phyloP scores from a whole-genome alignment of 495 filamentous ascomycete species.

The Sporormia fimetaria region DNA sequence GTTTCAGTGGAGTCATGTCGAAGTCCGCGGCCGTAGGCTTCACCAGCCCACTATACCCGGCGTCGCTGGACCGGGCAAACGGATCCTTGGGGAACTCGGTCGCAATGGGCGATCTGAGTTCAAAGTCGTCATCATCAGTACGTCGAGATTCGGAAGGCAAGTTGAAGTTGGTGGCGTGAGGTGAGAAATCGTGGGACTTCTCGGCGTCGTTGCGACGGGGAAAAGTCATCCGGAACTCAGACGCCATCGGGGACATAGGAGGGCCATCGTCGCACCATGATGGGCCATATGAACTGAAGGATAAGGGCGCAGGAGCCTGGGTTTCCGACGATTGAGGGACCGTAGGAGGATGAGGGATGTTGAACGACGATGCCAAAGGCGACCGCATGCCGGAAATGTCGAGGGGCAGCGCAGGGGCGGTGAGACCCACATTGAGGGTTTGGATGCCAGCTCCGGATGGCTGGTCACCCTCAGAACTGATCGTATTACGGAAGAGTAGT shows the following conservation, averaged over 20 bases:
- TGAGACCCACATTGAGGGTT: not conserved
- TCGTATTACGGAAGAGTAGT: slow-evolving; percentile 11
- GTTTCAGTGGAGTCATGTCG: slow-evolving; percentile 25
- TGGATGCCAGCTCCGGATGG: not conserved
- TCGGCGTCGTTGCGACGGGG: slow-evolving; percentile 21
- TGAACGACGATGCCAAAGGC: slow-evolving; percentile 7
- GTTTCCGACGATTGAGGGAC: not conserved
- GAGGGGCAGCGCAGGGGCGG: not conserved
- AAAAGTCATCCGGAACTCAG: slow-evolving; percentile 31
- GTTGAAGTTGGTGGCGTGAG: slow-evolving; percentile 25
- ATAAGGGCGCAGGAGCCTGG: too few relatives aligned
- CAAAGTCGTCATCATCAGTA: slow-evolving; percentile 1
- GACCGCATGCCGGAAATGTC: slow-evolving; percentile 5
- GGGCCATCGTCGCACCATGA: too few relatives aligned
- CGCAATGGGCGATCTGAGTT: slow-evolving; percentile 11
- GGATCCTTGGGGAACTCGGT: slow-evolving; percentile 20
- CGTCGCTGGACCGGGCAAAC: not conserved
- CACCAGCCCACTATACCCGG: slow-evolving; percentile 4
- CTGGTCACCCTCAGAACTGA: slow-evolving; percentile 2
- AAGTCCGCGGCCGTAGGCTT: slow-evolving; percentile 22
- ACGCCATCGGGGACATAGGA: slow-evolving; percentile 15
- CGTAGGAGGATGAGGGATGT: slow-evolving; percentile 1
- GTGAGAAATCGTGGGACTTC: slow-evolving; percentile 28
- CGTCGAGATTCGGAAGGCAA: slow-evolving; percentile 20
- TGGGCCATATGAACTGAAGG: not conserved